Conservation (phyloP, 148 eudicot genomes). For the Beta vulgaris region DNA sequence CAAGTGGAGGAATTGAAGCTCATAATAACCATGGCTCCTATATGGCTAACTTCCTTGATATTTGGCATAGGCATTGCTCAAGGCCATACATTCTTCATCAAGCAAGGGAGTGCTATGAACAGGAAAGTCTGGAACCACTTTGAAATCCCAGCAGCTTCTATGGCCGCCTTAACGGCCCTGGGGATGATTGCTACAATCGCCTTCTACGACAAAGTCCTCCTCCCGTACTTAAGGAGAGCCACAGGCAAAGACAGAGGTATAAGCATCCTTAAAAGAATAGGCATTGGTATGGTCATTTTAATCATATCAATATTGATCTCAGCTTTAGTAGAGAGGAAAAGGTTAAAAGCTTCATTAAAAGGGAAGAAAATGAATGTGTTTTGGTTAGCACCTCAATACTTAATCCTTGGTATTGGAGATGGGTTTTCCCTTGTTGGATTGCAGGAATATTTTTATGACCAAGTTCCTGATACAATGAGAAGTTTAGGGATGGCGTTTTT, state of each 20-base stretch:
- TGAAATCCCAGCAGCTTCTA: conserved; percentile 52
- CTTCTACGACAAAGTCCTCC: conserved; percentile 45
- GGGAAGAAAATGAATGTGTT: conserved; percentile 37
- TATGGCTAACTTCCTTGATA: conserved; percentile 52
- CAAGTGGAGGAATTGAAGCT: conserved; percentile 61
- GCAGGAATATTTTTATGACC: conserved; percentile 69
- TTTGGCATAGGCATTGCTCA: conserved; percentile 52
- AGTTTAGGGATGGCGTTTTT: conserved; percentile 64
- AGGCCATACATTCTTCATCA: conserved; percentile 55
- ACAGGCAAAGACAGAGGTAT: conserved; percentile 56
- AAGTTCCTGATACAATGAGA: conserved; percentile 68
- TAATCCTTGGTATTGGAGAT: conserved; percentile 50
- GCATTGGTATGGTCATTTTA: conserved; percentile 54
- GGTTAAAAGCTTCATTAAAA: conserved; percentile 25
- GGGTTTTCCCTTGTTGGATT: conserved; percentile 57
- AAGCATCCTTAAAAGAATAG: conserved; percentile 48
- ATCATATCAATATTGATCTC: conserved; percentile 37
- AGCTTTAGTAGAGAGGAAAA: conserved; percentile 41
- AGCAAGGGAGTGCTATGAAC: conserved; percentile 45
- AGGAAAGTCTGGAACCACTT: conserved; percentile 31
- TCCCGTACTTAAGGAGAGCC: conserved; percentile 39
- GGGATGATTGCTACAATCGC: conserved; percentile 36
- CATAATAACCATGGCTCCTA: conserved; percentile 45
- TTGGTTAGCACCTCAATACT: conserved; percentile 60
- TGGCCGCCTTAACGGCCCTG: conserved; percentile 32